Evolutionary conservation across 2,329 filamentous ascomycete genomes (phyloP).

Genomic region (Elsinoe australis): DNA sequence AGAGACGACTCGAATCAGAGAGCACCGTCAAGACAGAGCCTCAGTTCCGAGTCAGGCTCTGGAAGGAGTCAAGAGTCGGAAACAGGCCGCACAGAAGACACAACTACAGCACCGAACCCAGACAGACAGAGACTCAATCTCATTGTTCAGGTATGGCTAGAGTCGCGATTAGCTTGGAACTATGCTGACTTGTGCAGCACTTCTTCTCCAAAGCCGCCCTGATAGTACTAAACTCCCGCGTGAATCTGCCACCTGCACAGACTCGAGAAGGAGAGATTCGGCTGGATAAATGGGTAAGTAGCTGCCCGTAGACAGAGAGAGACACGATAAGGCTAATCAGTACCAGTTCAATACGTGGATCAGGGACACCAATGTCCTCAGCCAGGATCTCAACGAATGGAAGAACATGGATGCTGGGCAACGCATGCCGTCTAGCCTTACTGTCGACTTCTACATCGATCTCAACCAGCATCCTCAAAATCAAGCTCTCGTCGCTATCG

Average conservation of each 20-base stretch:
- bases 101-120: slow-evolving; percentile 46
- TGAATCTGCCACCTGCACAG: slow-evolving; percentile 56
- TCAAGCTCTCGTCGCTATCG: slow-evolving; percentile 78
- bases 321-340: slow-evolving; percentile 6
- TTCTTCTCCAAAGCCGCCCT: slow-evolving; percentile 84
- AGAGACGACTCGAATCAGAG: slow-evolving; percentile 53
- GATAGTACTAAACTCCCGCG: slow-evolving; percentile 72
- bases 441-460: slow-evolving; percentile 70
- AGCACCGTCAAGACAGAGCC: slow-evolving; percentile 41
- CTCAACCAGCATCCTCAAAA: slow-evolving; percentile 69
- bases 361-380: slow-evolving; percentile 82
- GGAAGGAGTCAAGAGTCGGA: slow-evolving; percentile 23
- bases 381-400: slow-evolving; percentile 74
- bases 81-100: slow-evolving; percentile 13
- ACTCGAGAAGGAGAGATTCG: slow-evolving; percentile 55
- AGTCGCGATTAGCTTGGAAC: slow-evolving; percentile 23
- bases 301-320: not conserved
- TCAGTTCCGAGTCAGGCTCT: slow-evolving; percentile 17
- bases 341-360: slow-evolving; percentile 90
- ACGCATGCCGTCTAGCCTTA: slow-evolving; percentile 69
- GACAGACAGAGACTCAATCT: slow-evolving; percentile 82
- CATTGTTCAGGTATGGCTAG: slow-evolving; percentile 68
- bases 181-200: slow-evolving; percentile 51
- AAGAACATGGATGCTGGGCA: slow-evolving; percentile 69
- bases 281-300: slow-evolving; percentile 74